These are phyloP conservation scores for Tympanopsis confertula DNA, from an alignment of 2,329 filamentous ascomycete species.

Conservation along the genomic window DNA sequence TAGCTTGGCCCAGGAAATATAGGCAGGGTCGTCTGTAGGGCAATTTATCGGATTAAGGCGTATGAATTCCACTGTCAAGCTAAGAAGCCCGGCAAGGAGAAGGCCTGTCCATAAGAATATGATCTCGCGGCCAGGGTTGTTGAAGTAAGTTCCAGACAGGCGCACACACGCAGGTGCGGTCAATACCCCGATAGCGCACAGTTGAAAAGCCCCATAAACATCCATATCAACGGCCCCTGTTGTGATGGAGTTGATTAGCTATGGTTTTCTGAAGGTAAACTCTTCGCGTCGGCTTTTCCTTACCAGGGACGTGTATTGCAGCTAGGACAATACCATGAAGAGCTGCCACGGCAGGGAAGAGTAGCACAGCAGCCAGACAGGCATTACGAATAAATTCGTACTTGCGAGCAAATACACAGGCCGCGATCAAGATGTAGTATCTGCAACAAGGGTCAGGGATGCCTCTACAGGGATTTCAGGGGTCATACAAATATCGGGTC, in stretches of 20 bases:
- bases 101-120: constrained; percentile 57
- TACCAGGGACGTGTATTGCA: constrained; percentile 43
- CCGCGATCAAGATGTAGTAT: constrained; percentile 52
- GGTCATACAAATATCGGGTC: constrained; percentile 34
- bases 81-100: constrained; percentile 46
- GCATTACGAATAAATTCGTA: constrained; percentile 50
- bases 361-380: constrained; percentile 48
- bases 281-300: constrained; percentile 10
- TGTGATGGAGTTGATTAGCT: constrained; percentile 1
- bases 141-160: constrained; percentile 52
- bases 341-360: constrained; percentile 52
- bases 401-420: constrained; percentile 51
- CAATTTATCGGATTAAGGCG: constrained; percentile 34
- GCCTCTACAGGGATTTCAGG: no score
- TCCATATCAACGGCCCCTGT: constrained; percentile 56
- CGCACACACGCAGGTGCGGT: constrained; percentile 51
- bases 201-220: constrained; percentile 55
- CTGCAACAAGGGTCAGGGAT: constrained; percentile 21
- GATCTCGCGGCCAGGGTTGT: constrained; percentile 48
- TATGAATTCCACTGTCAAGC: constrained; percentile 54
- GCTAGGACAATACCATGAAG: constrained; percentile 52
- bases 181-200: constrained; percentile 54
- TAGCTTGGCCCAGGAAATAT: constrained; percentile 16
- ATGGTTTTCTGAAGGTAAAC: background rate
- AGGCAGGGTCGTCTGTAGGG: constrained; percentile 17